phyloP scores from a whole-genome alignment of 495 filamentous ascomycete genomes.

The Cladorrhinum samala region DNA sequence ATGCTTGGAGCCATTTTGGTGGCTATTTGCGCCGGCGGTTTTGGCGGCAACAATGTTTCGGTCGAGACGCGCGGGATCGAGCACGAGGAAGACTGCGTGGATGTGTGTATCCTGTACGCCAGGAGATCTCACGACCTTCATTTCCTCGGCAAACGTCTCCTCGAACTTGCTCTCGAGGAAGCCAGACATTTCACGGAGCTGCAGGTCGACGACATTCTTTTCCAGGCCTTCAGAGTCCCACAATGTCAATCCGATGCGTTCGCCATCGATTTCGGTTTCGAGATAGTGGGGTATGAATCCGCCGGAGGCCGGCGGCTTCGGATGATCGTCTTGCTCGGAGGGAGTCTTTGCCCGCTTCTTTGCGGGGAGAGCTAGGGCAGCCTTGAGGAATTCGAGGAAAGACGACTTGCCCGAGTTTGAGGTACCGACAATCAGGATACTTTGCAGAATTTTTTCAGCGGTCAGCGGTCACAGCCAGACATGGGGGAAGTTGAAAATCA shows the following conservation, averaged over 20 bases:
- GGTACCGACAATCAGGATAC: conserved; percentile 84
- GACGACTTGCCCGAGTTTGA: conserved; percentile 90
- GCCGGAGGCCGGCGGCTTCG: conserved; percentile 40
- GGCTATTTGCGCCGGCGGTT: conserved; percentile 47
- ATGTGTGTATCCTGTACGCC: conserved; percentile 95
- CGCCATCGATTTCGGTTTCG: conserved; percentile 89
- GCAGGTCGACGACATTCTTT: conserved; percentile 87
- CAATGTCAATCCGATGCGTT: conserved; percentile 86
- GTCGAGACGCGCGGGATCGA: conserved; percentile 84
- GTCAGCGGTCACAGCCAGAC: conserved; percentile 5
- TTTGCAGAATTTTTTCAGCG: conserved; percentile 32
- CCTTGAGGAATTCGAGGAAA: conserved; percentile 92
- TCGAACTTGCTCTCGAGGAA: conserved; percentile 98
- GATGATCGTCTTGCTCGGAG: conserved; percentile 47
- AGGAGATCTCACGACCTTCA: conserved; percentile 90
- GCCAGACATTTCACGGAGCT: conserved; percentile 80
- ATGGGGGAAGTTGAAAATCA: too few species aligned
- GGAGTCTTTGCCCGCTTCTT: conserved; percentile 60
- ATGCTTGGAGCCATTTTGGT: conserved; percentile 45
- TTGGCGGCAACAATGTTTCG: conserved; percentile 68
- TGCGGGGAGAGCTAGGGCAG: conserved; percentile 68
- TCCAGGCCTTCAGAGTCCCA: conserved; percentile 96
- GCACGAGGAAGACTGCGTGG: conserved; percentile 87
- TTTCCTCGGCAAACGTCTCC: conserved; percentile 95
- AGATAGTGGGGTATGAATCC: conserved; percentile 82